phyloP scores from a whole-genome alignment of 2,329 filamentous ascomycete genomes.

The Malbranchea zuffiana region DNA sequence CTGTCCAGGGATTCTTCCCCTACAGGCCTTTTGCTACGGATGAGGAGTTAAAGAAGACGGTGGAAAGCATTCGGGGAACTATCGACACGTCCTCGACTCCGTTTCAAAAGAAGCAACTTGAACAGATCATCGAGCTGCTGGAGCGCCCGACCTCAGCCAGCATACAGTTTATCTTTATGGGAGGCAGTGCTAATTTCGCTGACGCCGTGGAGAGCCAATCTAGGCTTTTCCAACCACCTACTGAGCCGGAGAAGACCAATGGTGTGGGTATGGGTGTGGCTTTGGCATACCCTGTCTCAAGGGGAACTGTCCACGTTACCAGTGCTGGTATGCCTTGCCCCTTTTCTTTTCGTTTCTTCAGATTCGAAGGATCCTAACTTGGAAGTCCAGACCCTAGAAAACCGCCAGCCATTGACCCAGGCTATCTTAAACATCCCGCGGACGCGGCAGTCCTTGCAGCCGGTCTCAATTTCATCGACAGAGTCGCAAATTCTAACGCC shows the following conservation, averaged over 20 bases:
- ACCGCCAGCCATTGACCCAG: too few relatives aligned
- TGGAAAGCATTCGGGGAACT: slow-evolving; percentile 21
- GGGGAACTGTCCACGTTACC: slow-evolving; percentile 39
- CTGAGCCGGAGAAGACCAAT: slow-evolving; percentile 33
- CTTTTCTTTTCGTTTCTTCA: background rate
- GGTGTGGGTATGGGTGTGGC: slow-evolving; percentile 41
- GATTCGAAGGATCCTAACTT: too few relatives aligned
- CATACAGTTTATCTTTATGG: slow-evolving; percentile 26
- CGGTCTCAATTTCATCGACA: too few relatives aligned
- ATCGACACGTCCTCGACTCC: slow-evolving; percentile 19
- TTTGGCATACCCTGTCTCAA: slow-evolving; percentile 43
- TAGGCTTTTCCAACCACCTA: slow-evolving; percentile 30
- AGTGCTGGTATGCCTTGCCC: background rate
- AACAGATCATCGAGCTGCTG: slow-evolving; percentile 25
- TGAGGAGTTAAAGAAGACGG: slow-evolving; percentile 23
- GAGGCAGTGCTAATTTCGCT: slow-evolving; percentile 18
- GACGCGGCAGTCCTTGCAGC: too few relatives aligned
- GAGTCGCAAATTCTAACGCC: too few relatives aligned
- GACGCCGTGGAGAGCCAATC: slow-evolving; percentile 33
- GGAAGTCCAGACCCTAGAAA: too few relatives aligned
- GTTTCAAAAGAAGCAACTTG: slow-evolving; percentile 28
- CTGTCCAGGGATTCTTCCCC: slow-evolving; percentile 29
- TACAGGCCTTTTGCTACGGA: slow-evolving; percentile 25
- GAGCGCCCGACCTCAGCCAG: slow-evolving; percentile 28
- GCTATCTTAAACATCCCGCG: too few relatives aligned